These are phyloP conservation scores for Vitis rupestris DNA, from an alignment of 164 flowering plant species.

Conservation along the genomic window DNA sequence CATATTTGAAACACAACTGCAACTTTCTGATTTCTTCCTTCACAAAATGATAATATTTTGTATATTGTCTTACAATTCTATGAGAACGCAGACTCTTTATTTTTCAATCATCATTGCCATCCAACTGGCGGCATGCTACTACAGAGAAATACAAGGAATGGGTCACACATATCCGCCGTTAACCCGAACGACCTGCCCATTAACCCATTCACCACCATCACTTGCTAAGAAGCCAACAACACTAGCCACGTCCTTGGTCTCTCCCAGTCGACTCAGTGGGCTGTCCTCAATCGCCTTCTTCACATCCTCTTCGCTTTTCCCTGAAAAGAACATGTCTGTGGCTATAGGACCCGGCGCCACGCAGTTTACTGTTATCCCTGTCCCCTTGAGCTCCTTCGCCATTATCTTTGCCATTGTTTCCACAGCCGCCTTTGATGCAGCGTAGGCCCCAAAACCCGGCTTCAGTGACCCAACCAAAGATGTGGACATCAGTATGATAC, in stretches of 20 bases:
- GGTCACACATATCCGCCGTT: constrained; percentile 54
- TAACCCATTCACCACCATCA: constrained; percentile 58
- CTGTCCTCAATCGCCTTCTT: constrained; percentile 21
- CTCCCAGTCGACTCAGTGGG: constrained; percentile 50
- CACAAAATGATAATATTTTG: too few relatives aligned
- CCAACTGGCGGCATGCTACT: too few relatives aligned
- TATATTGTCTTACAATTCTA: too few relatives aligned
- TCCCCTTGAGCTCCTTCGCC: constrained; percentile 66
- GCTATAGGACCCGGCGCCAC: constrained; percentile 66
- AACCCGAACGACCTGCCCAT: constrained; percentile 56
- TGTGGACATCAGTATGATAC: constrained; percentile 46
- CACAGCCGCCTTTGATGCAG: constrained; percentile 65
- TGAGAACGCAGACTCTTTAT: too few relatives aligned
- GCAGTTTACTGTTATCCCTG: constrained; percentile 53
- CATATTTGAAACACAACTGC: too few relatives aligned
- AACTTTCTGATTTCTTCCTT: too few relatives aligned
- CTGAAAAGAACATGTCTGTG: constrained; percentile 55
- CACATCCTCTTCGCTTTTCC: constrained; percentile 46
- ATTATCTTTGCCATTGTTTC: constrained; percentile 59
- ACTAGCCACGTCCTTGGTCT: constrained; percentile 43
- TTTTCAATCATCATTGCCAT: too few relatives aligned
- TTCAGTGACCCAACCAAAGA: constrained; percentile 34
- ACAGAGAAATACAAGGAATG: neutral
- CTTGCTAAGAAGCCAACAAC: constrained; percentile 54
- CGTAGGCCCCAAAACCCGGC: constrained; percentile 45